phyloP scores from a whole-genome alignment of 2,329 filamentous ascomycete species.

The Curvularia sp. region DNA sequence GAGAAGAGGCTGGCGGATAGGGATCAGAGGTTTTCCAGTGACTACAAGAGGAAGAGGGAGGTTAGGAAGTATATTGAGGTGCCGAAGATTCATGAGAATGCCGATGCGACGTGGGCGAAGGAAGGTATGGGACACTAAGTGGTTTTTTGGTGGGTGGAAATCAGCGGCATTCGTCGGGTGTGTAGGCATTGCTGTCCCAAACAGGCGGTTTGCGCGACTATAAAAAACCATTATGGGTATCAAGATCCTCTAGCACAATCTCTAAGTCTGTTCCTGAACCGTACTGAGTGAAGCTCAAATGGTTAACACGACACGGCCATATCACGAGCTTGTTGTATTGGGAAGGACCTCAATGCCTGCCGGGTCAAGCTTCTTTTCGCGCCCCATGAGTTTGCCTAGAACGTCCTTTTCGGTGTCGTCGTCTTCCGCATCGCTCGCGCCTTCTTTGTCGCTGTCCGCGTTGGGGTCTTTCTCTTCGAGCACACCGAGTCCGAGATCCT shows the following conservation, averaged over 20 bases:
- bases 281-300: background rate
- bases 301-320: background rate
- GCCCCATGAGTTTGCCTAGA: conserved; percentile 49
- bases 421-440: conserved; percentile 30
- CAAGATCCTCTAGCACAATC: background rate
- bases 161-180: background rate
- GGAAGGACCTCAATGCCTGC: conserved; percentile 43
- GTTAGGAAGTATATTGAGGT: conserved; percentile 60
- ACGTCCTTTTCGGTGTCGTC: conserved; percentile 41
- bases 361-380: conserved; percentile 28
- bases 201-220: no score
- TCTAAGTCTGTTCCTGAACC: background rate
- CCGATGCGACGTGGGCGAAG: conserved; percentile 57
- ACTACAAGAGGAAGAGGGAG: conserved; percentile 61
- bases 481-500: conserved; percentile 57
- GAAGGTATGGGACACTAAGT: conserved; percentile 24
- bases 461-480: conserved; percentile 50
- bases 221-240: conserved; percentile 2
- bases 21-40: conserved; percentile 62
- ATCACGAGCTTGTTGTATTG: conserved; percentile 27
- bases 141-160: background rate
- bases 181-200: background rate
- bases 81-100: conserved; percentile 57
- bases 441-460: conserved; percentile 28
- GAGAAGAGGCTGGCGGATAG: conserved; percentile 58